phyloP scores from a whole-genome alignment of 1,284 basidiomycete species.

The Malassezia cuniculi region DNA sequence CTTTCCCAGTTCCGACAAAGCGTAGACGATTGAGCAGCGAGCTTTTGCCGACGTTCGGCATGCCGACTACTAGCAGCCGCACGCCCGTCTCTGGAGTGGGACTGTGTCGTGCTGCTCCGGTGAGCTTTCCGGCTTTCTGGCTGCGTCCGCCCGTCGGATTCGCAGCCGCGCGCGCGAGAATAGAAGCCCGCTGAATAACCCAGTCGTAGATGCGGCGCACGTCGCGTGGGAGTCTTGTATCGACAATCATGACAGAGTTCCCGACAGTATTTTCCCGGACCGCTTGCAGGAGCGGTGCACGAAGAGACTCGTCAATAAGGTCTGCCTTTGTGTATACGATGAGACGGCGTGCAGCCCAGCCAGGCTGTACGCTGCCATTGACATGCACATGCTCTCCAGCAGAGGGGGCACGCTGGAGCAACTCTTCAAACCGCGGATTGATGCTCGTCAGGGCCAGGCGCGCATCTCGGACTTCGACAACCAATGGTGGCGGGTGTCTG shows the following conservation, averaged over 20 bases:
- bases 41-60: slow-evolving; percentile 98
- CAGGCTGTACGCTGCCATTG: slow-evolving; percentile 2
- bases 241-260: slow-evolving; percentile 50
- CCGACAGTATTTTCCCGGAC: slow-evolving; percentile 46
- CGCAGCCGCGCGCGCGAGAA: slow-evolving; percentile 12
- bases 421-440: slow-evolving; percentile 56
- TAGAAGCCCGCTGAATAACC: slow-evolving; percentile 31
- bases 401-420: slow-evolving; percentile 31
- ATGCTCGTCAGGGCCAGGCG: slow-evolving; percentile 84
- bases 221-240: slow-evolving; percentile 48
- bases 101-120: slow-evolving; percentile 36
- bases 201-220: slow-evolving; percentile 47
- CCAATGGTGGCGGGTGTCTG: slow-evolving; percentile 63
- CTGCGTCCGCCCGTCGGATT: not conserved
- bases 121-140: slow-evolving; percentile 20
- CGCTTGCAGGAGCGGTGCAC: slow-evolving; percentile 51
- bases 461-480: slow-evolving; percentile 86
- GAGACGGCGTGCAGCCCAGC: slow-evolving; percentile 51
- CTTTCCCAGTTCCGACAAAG: slow-evolving; percentile 70
- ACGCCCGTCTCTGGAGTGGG: slow-evolving; percentile 41
- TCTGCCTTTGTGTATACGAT: slow-evolving; percentile 89
- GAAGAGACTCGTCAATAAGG: slow-evolving; percentile 68
- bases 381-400: slow-evolving; percentile 23
- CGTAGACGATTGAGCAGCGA: slow-evolving; percentile 83
- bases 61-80: slow-evolving; percentile 52